Evolutionary conservation across 2,329 filamentous ascomycete species (phyloP).

Genomic region (Triangularia setosa): DNA sequence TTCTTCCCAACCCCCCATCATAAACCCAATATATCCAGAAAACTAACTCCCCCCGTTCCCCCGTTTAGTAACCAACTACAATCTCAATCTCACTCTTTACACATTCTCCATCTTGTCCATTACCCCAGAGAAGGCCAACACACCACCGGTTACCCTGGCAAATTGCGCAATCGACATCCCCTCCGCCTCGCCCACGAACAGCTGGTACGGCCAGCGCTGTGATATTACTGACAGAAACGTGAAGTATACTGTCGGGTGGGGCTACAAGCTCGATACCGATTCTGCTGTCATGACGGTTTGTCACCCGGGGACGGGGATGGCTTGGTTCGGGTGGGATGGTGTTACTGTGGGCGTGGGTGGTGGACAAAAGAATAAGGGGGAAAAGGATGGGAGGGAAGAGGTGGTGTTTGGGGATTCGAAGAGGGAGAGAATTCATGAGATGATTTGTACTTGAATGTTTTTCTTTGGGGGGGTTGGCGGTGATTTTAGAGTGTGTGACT

Average conservation of each 20-base stretch:
- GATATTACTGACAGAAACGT: not conserved
- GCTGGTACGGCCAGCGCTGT: slow-evolving; percentile 13
- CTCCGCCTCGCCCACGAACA: not conserved
- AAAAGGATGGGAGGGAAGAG: not conserved
- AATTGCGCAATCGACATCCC: slow-evolving; percentile 5
- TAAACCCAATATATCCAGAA: too few species aligned
- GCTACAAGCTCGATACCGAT: slow-evolving; percentile 19
- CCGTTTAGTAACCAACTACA: not conserved
- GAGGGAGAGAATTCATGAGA: not conserved
- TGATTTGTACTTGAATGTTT: not conserved
- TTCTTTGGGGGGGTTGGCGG: too few species aligned
- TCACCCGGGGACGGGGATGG: slow-evolving; percentile 12
- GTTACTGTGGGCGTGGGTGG: not conserved
- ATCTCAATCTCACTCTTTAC: not conserved
- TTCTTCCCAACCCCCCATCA: not conserved
- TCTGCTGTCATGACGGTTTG: slow-evolving; percentile 23
- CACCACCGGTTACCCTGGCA: not conserved
- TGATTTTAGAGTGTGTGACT: too few species aligned
- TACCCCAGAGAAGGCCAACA: too few species aligned
- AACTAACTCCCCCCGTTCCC: not conserved
- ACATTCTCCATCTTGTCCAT: not conserved
- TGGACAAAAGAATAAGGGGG: not conserved
- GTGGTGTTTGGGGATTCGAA: not conserved
- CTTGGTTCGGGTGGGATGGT: slow-evolving; percentile 27
- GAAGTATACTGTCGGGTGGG: slow-evolving; percentile 19